Percentiles rank a stretch among this genome's conserved stretches.
Conservation (phyloP, 1,139 yeast genomes). For the Scheffersomyces lignicola region DNA sequence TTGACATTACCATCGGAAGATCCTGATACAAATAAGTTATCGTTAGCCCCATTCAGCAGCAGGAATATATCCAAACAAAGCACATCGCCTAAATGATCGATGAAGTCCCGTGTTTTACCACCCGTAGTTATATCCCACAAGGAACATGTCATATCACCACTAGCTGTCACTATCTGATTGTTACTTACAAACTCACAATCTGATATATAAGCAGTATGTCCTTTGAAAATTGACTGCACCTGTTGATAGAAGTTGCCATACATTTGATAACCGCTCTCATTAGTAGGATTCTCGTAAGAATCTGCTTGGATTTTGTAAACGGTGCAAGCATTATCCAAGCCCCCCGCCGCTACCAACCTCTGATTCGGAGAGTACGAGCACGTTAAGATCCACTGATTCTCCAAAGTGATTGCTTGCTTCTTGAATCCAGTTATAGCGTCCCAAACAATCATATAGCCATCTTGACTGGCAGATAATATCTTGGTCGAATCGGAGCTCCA, state of each 20-base stretch:
- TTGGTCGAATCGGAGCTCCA: slow-evolving; percentile 66
- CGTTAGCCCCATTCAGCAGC: slow-evolving; percentile 15
- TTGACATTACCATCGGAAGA: slow-evolving; percentile 73
- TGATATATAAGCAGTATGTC: slow-evolving; percentile 82
- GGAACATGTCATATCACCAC: slow-evolving; percentile 82
- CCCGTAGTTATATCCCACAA: slow-evolving; percentile 79
- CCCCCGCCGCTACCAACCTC: slow-evolving; percentile 72
- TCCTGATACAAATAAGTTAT: slow-evolving; percentile 60
- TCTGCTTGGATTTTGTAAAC: slow-evolving; percentile 52
- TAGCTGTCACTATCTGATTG: slow-evolving; percentile 61
- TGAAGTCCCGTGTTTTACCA: slow-evolving; percentile 52
- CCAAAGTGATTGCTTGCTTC: slow-evolving; percentile 64
- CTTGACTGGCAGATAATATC: slow-evolving; percentile 78
- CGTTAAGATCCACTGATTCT: slow-evolving; percentile 76
- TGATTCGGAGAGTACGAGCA: slow-evolving; percentile 75
- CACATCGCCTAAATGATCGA: slow-evolving; percentile 83
- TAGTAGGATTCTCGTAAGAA: slow-evolving; percentile 6
- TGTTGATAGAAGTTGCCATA: slow-evolving; percentile 36
- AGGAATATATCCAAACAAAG: slow-evolving; percentile 48
- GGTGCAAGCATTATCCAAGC: slow-evolving; percentile 77
- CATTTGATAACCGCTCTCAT: slow-evolving; percentile 14
- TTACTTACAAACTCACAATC: slow-evolving; percentile 64
- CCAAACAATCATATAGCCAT: slow-evolving; percentile 86
- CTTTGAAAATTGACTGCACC: slow-evolving; percentile 60
- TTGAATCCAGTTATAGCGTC: slow-evolving; percentile 75